These are phyloP conservation scores for Clonostachys solani DNA, from an alignment of 2,329 filamentous ascomycete genomes.

Conservation along the genomic window DNA sequence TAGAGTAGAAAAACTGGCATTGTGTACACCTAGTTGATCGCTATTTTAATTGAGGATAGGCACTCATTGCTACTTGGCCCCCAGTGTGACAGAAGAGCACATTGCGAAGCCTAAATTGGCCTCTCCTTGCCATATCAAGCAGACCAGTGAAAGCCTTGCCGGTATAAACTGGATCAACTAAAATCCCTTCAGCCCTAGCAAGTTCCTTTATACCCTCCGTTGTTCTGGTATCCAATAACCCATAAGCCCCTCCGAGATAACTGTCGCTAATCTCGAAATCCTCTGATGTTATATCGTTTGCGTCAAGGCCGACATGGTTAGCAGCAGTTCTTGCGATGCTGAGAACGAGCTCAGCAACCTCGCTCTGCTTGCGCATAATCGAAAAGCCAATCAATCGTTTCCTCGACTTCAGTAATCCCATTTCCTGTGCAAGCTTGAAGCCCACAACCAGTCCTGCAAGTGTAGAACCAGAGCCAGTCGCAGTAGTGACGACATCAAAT, in stretches of 20 bases:
- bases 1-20: too few relatives aligned
- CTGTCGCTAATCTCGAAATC: constrained; percentile 6
- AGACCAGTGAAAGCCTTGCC: constrained; percentile 7
- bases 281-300: constrained; percentile 1
- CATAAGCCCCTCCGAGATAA: constrained; percentile 3
- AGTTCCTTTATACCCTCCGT: constrained; percentile 3
- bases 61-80: constrained; percentile 6
- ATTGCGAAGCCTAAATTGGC: not conserved
- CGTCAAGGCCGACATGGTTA: constrained; percentile 1
- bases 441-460: constrained; percentile 63
- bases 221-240: constrained; percentile 3
- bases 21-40: too few relatives aligned
- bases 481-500: constrained; percentile 58
- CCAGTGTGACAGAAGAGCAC: constrained; percentile 9
- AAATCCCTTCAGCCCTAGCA: constrained; percentile 4
- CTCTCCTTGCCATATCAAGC: constrained; percentile 2
- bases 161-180: constrained; percentile 4
- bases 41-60: constrained; percentile 1
- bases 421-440: constrained; percentile 51
- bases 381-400: constrained; percentile 5
- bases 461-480: constrained; percentile 60
- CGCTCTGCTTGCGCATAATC: constrained; percentile 1
- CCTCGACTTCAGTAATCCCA: constrained; percentile 8
- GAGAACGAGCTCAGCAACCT: not conserved
- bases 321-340: constrained; percentile 3